Percentiles rank a stretch among this genome's conserved stretches.
Evolutionary conservation across 2,329 filamentous ascomycete species (phyloP).

Genomic region (Fusarium xyrophilum): DNA sequence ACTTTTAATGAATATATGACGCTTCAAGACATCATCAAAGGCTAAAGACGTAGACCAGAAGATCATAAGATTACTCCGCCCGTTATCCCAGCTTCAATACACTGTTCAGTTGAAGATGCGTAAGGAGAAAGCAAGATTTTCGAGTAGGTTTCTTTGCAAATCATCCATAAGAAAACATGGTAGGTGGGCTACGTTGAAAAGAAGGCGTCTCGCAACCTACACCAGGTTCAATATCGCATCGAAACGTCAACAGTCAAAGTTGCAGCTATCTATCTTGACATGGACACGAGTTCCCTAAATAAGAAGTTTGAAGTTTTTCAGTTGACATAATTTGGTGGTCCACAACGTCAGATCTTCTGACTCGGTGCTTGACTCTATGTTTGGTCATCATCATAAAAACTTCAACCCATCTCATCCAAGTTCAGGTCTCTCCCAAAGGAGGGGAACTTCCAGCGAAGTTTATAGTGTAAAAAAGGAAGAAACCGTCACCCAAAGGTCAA

Average conservation of each 20-base stretch:
- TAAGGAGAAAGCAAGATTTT: not conserved
- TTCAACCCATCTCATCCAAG: conserved; percentile 51
- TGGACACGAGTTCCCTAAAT: not conserved
- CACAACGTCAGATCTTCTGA: conserved; percentile 47
- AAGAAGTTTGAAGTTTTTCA: conserved; percentile 42
- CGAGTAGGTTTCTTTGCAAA: not conserved
- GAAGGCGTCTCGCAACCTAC: no score
- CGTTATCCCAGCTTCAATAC: not conserved
- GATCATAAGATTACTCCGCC: no score
- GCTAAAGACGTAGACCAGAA: not conserved
- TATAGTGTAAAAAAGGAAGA: conserved; percentile 46
- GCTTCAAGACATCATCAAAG: not conserved
- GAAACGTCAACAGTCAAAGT: not conserved
- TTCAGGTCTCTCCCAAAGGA: conserved; percentile 30
- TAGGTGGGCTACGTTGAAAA: not conserved
- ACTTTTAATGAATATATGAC: not conserved
- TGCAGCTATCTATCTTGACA: not conserved
- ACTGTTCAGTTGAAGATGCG: not conserved
- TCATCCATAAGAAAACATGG: not conserved
- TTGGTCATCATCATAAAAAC: conserved; percentile 88
- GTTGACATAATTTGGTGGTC: conserved; percentile 45
- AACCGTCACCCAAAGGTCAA: conserved; percentile 35
- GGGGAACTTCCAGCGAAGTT: conserved; percentile 53
- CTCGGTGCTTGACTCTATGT: conserved; percentile 99
- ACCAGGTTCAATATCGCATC: not conserved